phyloP scores from a whole-genome alignment of 2,329 filamentous ascomycete genomes.

The Fusarium sp. region DNA sequence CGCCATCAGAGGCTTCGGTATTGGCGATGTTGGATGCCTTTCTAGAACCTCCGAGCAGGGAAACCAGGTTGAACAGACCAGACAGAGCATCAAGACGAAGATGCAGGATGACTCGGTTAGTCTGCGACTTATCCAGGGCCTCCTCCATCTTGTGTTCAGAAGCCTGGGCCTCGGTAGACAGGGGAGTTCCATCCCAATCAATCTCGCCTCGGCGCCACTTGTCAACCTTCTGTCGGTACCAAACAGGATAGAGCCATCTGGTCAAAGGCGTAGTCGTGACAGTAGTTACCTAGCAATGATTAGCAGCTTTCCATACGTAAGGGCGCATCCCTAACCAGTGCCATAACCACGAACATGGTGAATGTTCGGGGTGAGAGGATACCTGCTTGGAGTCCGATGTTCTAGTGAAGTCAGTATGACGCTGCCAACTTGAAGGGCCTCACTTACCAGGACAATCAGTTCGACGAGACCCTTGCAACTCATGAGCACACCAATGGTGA shows the following conservation, averaged over 20 bases:
- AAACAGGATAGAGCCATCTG: conserved; percentile 73
- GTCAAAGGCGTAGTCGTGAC: conserved; percentile 83
- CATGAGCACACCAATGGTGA: conserved; percentile 90
- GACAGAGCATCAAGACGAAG: conserved; percentile 44
- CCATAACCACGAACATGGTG: conserved; percentile 96
- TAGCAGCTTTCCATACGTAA: not conserved
- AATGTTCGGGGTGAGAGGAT: conserved; percentile 84
- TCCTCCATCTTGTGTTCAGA: conserved; percentile 43
- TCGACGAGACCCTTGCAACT: conserved; percentile 96
- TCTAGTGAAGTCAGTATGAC: conserved; percentile 49
- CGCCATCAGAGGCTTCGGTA: conserved; percentile 11
- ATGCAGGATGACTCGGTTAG: conserved; percentile 40
- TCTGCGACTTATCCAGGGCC: conserved; percentile 41
- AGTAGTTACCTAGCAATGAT: conserved; percentile 67
- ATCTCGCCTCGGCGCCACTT: conserved; percentile 80
- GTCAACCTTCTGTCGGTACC: conserved; percentile 61
- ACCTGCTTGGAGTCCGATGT: conserved; percentile 79
- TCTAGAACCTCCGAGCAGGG: conserved; percentile 39
- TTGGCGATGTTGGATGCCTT: conserved; percentile 1
- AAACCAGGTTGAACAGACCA: conserved; percentile 44
- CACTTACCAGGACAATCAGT: conserved; percentile 84
- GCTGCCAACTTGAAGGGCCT: accelerated
- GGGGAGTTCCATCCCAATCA: conserved; percentile 72
- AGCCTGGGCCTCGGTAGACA: conserved; percentile 37
- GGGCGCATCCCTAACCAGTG: conserved; percentile 57